phyloP scores from a whole-genome alignment of 2,329 filamentous ascomycete species.

The Aspergillus novoparasiticus region DNA sequence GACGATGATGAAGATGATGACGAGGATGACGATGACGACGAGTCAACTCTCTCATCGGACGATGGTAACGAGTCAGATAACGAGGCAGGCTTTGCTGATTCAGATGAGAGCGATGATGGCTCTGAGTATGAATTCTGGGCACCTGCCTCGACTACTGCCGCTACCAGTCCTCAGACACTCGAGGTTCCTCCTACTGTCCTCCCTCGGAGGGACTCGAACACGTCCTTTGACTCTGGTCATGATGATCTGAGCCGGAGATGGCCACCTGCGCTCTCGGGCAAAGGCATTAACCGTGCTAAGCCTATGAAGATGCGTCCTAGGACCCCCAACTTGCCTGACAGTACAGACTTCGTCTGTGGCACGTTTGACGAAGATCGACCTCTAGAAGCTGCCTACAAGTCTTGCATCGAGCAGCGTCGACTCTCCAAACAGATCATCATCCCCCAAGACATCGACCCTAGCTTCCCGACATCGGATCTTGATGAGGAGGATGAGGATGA shows the following conservation, averaged over 20 bases:
- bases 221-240: constrained; percentile 56
- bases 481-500: constrained; percentile 82
- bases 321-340: constrained; percentile 87
- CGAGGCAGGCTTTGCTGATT: constrained; percentile 69
- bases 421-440: constrained; percentile 78
- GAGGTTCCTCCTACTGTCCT: constrained; percentile 51
- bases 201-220: constrained; percentile 53
- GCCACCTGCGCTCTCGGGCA: constrained; percentile 33
- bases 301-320: constrained; percentile 62
- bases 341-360: constrained; percentile 98
- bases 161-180: constrained; percentile 56
- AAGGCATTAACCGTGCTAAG: constrained; percentile 36
- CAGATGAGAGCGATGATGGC: constrained; percentile 66
- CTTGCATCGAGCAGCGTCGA: constrained; percentile 78
- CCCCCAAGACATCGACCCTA: constrained; percentile 97
- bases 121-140: constrained; percentile 70
- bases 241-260: constrained; percentile 30
- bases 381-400: constrained; percentile 90
- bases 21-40: constrained; percentile 63
- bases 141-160: constrained; percentile 47
- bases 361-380: constrained; percentile 94
- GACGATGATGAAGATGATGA: constrained; percentile 46
- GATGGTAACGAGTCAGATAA: constrained; percentile 82
- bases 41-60: constrained; percentile 55
- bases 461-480: constrained; percentile 91